Conservation (phyloP, 2,329 filamentous ascomycete species). For the Phaeomoniella chlamydospora region DNA sequence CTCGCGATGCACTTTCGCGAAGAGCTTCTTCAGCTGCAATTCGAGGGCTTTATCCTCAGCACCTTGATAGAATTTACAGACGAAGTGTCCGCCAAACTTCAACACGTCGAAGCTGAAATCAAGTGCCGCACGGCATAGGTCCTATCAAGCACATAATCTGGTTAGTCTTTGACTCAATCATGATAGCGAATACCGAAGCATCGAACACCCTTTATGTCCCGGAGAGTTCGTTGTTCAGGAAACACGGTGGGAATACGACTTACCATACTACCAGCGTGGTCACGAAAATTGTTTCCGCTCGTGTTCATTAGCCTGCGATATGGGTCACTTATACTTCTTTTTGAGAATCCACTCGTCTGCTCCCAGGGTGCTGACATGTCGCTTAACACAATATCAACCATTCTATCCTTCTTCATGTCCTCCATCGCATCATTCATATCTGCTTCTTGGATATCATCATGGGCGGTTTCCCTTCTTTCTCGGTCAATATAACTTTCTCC, state of each 20-base stretch:
- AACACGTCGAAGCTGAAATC: conserved; percentile 76
- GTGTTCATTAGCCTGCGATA: conserved; percentile 99
- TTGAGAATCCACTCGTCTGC: conserved; percentile 62
- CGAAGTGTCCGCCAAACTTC: conserved; percentile 68
- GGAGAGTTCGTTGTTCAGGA: neutral
- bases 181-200: neutral
- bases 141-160: conserved; percentile 38
- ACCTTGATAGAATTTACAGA: conserved; percentile 97
- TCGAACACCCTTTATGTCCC: conserved; percentile 1
- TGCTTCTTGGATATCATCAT: conserved; percentile 23
- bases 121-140: conserved; percentile 76
- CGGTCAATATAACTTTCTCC: conserved; percentile 8
- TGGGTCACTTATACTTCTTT: conserved; percentile 86
- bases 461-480: conserved; percentile 13
- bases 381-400: conserved; percentile 86
- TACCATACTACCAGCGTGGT: conserved; percentile 93
- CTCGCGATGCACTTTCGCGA: conserved; percentile 65
- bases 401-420: conserved; percentile 29
- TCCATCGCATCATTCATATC: conserved; percentile 18
- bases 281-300: conserved; percentile 70
- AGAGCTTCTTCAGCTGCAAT: conserved; percentile 57
- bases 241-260: conserved; percentile 19
- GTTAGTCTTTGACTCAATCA: too few species aligned
- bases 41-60: conserved; percentile 71
- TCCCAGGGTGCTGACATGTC: conserved; percentile 99